Base-by-base conservation (phyloP, 306 rosid species). In the Trifolium pratense region DNA sequence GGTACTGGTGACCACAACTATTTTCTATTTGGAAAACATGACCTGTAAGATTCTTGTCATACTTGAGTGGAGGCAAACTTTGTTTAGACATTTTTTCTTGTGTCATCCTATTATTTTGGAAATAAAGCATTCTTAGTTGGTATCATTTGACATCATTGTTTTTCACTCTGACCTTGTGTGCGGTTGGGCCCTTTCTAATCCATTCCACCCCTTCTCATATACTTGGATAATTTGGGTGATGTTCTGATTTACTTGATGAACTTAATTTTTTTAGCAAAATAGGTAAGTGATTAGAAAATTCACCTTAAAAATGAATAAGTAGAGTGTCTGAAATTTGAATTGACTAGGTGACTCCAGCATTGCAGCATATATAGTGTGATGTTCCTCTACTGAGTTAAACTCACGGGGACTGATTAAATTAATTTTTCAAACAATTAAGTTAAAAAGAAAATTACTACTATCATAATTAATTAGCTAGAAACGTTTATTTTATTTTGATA, bases 21-120 rank as follows among this genome's bases (percentile, higher is more conserved):
- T 66, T 66, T 71, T 72, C 17, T 2, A 37, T 66, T 65, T 48
- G 23, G 63, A 72, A 23, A 25, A 56, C 51, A 56, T 65, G 78
- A 79, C 58, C 57, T 79, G 75, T 66, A 78, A 32, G 10, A 65
- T 56, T 56, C 68, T 32, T 65, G 55, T 56, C 74, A 72, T 46
- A 66, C 69, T 56, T 15, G 66, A 67, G 29, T 66, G 78, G 73
- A 79, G 68, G 74, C 74, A 79, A 66, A 36, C 70, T 73, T 72
- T 73, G 48, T 65, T 56, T 34, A 56, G 65, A 66, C 75, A 17
- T 16, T 65, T 73, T 73, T 73, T 9, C 26, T 57, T 73, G 17
- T 34, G 31, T 23, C 66, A 43, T 45, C 75, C 73, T 45, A 79
- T 79, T 66, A 46, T 66, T 73, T 69, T 66, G 78, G 75, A 79